Conservation (phyloP, 1,284 basidiomycete genomes). For the Cutaneotrichosporon sp. region DNA sequence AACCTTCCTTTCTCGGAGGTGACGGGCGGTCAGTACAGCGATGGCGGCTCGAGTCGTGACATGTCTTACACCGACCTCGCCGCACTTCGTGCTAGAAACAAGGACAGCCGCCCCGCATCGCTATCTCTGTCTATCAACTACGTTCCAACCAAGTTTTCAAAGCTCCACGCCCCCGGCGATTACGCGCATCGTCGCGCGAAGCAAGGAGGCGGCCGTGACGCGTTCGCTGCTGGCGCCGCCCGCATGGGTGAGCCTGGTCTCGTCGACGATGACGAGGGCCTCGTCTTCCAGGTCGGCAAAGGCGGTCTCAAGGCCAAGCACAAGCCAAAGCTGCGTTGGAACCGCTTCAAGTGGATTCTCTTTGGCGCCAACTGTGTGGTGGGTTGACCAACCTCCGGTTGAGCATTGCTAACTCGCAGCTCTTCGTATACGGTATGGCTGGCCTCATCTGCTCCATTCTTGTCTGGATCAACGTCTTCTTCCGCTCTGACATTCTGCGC, state of each 20-base stretch:
- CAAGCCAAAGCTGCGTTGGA: constrained; percentile 62
- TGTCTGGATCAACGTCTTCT: constrained; percentile 66
- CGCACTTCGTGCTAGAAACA: constrained; percentile 24
- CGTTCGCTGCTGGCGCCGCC: constrained; percentile 54
- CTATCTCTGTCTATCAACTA: constrained; percentile 64
- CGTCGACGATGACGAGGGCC: constrained; percentile 61
- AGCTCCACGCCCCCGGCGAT: constrained; percentile 55
- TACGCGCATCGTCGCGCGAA: constrained; percentile 52
- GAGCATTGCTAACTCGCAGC: constrained; percentile 43
- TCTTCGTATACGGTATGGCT: constrained; percentile 60
- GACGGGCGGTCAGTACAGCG: constrained; percentile 23
- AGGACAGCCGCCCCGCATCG: constrained; percentile 31
- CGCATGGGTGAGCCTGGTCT: constrained; percentile 59
- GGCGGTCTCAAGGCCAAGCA: constrained; percentile 51
- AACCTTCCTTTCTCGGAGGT: constrained; percentile 34
- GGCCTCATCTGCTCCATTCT: constrained; percentile 62
- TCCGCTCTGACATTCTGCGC: constrained; percentile 62
- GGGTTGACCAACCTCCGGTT: constrained; percentile 36
- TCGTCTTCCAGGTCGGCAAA: constrained; percentile 53
- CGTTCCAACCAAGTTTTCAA: constrained; percentile 65
- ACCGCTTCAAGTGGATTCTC: constrained; percentile 67
- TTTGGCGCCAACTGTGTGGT: constrained; percentile 61
- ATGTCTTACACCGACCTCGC: constrained; percentile 28
- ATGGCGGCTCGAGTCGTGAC: constrained; percentile 23
- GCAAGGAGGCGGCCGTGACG: constrained; percentile 64